These are phyloP conservation scores for Backusella westeae DNA, from an alignment of 192 early-diverging fungal genomes.

Conservation along the genomic window DNA sequence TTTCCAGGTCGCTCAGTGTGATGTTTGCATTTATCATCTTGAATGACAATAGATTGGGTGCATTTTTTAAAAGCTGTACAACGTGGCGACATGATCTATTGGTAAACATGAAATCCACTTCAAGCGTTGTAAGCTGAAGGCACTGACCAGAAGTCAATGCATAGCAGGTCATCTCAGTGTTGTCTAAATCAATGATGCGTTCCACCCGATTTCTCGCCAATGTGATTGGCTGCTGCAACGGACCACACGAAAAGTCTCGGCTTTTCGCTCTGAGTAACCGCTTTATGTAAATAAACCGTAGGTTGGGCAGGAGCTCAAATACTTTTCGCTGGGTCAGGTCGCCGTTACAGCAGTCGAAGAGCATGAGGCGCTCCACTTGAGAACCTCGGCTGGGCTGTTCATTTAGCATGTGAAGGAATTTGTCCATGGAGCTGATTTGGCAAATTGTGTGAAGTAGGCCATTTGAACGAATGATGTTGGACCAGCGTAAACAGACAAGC, in stretches of 20 bases:
- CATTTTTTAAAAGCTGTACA: neutral
- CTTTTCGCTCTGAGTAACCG: neutral
- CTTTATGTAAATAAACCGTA: neutral
- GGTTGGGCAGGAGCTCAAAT: neutral
- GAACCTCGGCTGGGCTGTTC: neutral
- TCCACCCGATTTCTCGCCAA: neutral
- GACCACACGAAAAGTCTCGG: neutral
- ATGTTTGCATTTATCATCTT: neutral
- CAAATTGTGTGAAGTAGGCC: neutral
- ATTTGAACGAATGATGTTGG: neutral
- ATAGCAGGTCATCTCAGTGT: neutral
- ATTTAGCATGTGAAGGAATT: neutral
- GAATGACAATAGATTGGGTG: neutral
- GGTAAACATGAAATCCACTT: neutral
- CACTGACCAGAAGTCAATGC: neutral
- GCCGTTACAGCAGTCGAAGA: neutral
- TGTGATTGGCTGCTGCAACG: neutral
- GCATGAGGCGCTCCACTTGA: neutral
- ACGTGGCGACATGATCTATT: neutral
- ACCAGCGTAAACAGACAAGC: neutral
- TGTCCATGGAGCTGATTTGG: neutral
- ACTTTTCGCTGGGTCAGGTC: neutral
- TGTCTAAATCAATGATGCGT: neutral
- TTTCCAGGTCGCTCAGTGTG: neutral
- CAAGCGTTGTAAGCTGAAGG: neutral